phyloP scores from a whole-genome alignment of 1,139 yeast genomes.

The Saccharomyces hybrid region DNA sequence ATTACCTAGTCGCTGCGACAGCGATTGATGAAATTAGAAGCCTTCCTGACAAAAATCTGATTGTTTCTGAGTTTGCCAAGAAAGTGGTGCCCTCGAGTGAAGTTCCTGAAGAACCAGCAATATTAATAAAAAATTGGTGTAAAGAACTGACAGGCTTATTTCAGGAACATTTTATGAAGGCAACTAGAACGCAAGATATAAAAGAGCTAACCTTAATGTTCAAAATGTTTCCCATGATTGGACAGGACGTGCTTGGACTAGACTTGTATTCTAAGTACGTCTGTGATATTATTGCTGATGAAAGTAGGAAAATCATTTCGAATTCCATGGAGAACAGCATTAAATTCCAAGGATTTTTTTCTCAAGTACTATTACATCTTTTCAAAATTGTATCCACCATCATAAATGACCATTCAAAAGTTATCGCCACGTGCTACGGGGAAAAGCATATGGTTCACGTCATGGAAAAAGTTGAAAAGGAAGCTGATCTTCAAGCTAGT shows the following conservation, averaged over 20 bases:
- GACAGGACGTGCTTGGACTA: constrained; percentile 64
- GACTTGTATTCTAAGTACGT: constrained; percentile 78
- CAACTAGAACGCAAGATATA: constrained; percentile 59
- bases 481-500: constrained; percentile 87
- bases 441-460: constrained; percentile 57
- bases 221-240: constrained; percentile 81
- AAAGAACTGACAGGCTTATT: constrained; percentile 52
- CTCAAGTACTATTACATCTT: constrained; percentile 63
- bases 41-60: constrained; percentile 42
- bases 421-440: constrained; percentile 69
- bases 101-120: constrained; percentile 73
- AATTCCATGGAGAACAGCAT: constrained; percentile 29
- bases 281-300: constrained; percentile 74
- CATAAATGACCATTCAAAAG: constrained; percentile 76
- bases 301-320: constrained; percentile 46
- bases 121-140: constrained; percentile 52
- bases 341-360: constrained; percentile 40
- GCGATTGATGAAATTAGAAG: constrained; percentile 63
- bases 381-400: constrained; percentile 82
- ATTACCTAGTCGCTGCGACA: constrained; percentile 61
- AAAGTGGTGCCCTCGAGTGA: constrained; percentile 86
- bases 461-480: constrained; percentile 68
- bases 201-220: constrained; percentile 57
- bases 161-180: constrained; percentile 54
- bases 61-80: constrained; percentile 69